Percentiles rank a stretch among this genome's conserved stretches.
Evolutionary conservation across 2,329 filamentous ascomycete species (phyloP).

Genomic region (Aspergillus clavatus): DNA sequence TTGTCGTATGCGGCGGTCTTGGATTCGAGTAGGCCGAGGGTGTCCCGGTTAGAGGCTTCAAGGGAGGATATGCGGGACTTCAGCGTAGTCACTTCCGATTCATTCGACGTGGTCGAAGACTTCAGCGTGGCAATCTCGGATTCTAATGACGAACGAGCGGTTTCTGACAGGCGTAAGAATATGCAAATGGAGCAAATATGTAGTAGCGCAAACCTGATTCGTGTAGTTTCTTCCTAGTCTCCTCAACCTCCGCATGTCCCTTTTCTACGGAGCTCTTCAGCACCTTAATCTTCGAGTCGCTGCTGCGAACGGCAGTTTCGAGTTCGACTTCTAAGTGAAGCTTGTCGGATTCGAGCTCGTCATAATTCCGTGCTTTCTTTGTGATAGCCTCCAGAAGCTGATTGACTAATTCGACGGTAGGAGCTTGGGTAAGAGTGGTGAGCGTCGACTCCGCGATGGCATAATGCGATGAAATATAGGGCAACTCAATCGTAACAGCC

Average conservation of each 20-base stretch:
- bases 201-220: conserved; percentile 61
- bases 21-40: conserved; percentile 79
- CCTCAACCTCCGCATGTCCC: conserved; percentile 75
- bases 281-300: conserved; percentile 75
- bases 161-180: conserved; percentile 55
- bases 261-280: conserved; percentile 80
- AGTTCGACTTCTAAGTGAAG: conserved; percentile 86
- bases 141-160: conserved; percentile 67
- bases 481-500: conserved; percentile 52
- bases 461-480: conserved; percentile 57
- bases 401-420: conserved; percentile 72
- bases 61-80: conserved; percentile 79
- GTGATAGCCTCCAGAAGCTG: conserved; percentile 70
- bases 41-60: conserved; percentile 88
- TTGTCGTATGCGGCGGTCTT: conserved; percentile 84
- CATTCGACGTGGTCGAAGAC: conserved; percentile 61
- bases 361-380: conserved; percentile 74
- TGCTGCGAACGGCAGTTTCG: conserved; percentile 79
- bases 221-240: conserved; percentile 73
- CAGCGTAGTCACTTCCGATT: conserved; percentile 68
- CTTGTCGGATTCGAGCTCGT: conserved; percentile 80
- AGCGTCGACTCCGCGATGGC: conserved; percentile 54
- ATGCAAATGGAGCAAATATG: background rate
- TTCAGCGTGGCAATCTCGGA: conserved; percentile 76
- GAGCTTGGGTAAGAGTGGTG: conserved; percentile 51